phyloP scores from a whole-genome alignment of 176 grass and related monocot genomes.

The Triticum dicoccoides region DNA sequence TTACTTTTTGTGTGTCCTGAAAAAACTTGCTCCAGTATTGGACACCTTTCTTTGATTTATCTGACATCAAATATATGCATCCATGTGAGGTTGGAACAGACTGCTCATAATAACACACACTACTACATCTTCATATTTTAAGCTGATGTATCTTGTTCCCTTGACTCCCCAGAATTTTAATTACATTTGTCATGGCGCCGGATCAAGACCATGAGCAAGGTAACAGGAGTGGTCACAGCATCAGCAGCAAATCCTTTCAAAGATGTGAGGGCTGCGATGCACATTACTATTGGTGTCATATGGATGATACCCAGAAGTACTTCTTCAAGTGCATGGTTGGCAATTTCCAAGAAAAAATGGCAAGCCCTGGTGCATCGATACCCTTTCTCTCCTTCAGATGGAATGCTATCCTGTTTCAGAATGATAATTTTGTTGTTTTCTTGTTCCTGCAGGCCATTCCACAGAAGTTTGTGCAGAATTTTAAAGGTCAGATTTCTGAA shows the following conservation, averaged over 20 bases:
- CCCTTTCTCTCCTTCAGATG: not conserved
- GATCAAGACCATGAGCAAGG: not conserved
- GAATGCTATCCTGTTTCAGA: not conserved
- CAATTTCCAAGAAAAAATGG: slow-evolving; percentile 8
- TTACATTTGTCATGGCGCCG: not conserved
- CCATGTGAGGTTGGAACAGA: too few species aligned
- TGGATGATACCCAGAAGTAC: not conserved
- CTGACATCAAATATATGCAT: too few species aligned
- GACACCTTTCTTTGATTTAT: too few species aligned
- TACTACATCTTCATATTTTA: not conserved
- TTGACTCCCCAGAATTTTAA: not conserved
- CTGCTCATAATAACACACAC: not conserved
- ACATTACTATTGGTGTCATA: slow-evolving; percentile 11
- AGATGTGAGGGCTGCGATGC: not conserved
- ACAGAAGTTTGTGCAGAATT: slow-evolving; percentile 34
- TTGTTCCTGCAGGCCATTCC: slow-evolving; percentile 33
- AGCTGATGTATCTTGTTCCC: not conserved
- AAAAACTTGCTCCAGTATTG: too few species aligned
- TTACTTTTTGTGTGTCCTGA: too few species aligned
- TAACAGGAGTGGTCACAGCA: not conserved
- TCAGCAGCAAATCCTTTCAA: not conserved
- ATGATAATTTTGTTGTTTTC: not conserved
- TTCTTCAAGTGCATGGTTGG: slow-evolving; percentile 21
- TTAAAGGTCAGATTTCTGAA: slow-evolving; percentile 26
- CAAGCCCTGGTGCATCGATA: not conserved